These are phyloP conservation scores for Colletotrichum camelliae DNA, from an alignment of 2,329 filamentous ascomycete genomes.

Conservation along the genomic window DNA sequence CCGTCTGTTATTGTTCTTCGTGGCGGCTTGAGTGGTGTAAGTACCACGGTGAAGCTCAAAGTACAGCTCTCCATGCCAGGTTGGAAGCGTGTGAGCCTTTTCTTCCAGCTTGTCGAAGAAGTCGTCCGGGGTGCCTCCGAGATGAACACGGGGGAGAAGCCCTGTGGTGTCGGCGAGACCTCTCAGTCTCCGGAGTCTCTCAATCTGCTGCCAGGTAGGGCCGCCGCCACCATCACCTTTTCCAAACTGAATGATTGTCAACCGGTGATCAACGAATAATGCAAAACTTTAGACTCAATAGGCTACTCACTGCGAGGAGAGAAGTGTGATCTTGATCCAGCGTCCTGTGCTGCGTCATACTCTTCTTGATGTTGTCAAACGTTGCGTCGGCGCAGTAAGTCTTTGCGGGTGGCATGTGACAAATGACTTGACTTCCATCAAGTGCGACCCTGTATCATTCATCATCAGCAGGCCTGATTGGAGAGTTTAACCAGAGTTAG, in stretches of 20 bases:
- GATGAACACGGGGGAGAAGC: constrained; percentile 64
- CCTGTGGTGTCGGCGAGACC: constrained; percentile 66
- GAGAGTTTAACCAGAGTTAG: too few relatives aligned
- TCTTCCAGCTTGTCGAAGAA: constrained; percentile 69
- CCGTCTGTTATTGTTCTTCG: constrained; percentile 70
- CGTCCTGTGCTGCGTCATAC: constrained; percentile 70
- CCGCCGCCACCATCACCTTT: constrained; percentile 74
- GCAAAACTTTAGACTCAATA: not conserved
- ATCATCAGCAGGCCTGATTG: not conserved
- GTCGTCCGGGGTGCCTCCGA: constrained; percentile 69
- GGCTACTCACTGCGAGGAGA: constrained; percentile 54
- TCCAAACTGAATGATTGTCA: constrained; percentile 50
- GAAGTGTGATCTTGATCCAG: constrained; percentile 70
- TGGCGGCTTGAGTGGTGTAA: constrained; percentile 73
- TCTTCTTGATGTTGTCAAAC: constrained; percentile 69
- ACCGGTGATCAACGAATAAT: not conserved
- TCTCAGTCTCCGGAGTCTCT: constrained; percentile 70
- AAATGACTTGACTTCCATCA: constrained; percentile 72
- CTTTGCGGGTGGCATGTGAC: constrained; percentile 71
- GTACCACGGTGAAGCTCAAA: constrained; percentile 73
- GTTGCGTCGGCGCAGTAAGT: constrained; percentile 71
- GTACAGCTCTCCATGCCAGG: constrained; percentile 75
- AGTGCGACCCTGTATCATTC: constrained; percentile 51
- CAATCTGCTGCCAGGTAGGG: constrained; percentile 68
- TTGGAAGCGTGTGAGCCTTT: constrained; percentile 65